Conservation (phyloP, 2,329 filamentous ascomycete genomes). For the Coniella vitis region DNA sequence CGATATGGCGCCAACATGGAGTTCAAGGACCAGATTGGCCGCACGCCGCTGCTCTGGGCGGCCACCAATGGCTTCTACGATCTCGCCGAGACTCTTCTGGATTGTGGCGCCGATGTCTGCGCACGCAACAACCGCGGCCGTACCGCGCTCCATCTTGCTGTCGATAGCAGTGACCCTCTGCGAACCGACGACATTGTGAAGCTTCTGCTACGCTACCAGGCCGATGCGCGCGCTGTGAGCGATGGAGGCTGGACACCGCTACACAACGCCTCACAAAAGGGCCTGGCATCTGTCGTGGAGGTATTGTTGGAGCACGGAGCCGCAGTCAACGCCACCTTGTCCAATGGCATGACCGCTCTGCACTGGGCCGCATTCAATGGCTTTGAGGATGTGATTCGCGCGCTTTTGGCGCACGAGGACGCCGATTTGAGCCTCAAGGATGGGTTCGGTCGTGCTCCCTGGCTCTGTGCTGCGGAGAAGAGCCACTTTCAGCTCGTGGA, state of each 20-base stretch:
- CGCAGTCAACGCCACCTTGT: slow-evolving; percentile 38
- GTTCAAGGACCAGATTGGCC: slow-evolving; percentile 39
- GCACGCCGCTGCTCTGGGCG: slow-evolving; percentile 52
- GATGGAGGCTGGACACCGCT: slow-evolving; percentile 36
- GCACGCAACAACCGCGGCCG: slow-evolving; percentile 36
- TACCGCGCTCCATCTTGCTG: slow-evolving; percentile 43
- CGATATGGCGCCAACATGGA: slow-evolving; percentile 27
- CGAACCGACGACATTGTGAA: slow-evolving; percentile 26
- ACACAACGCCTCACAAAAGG: slow-evolving; percentile 34
- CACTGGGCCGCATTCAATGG: slow-evolving; percentile 48
- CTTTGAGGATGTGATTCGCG: slow-evolving; percentile 34
- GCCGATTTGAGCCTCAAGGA: slow-evolving; percentile 29
- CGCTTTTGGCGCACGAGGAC: slow-evolving; percentile 31
- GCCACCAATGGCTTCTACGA: slow-evolving; percentile 49
- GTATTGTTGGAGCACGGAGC: slow-evolving; percentile 36
- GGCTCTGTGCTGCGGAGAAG: slow-evolving; percentile 35
- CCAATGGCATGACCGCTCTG: slow-evolving; percentile 46
- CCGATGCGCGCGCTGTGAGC: slow-evolving; percentile 27
- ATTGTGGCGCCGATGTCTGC: slow-evolving; percentile 31
- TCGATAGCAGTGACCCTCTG: slow-evolving; percentile 31
- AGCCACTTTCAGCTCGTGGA: slow-evolving; percentile 30
- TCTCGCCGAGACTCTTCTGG: slow-evolving; percentile 29
- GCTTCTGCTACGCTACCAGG: slow-evolving; percentile 28
- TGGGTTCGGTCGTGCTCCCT: slow-evolving; percentile 32
- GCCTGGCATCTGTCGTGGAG: slow-evolving; percentile 25